phyloP scores from a whole-genome alignment of 331 rosid species.

The Quercus phellos region DNA sequence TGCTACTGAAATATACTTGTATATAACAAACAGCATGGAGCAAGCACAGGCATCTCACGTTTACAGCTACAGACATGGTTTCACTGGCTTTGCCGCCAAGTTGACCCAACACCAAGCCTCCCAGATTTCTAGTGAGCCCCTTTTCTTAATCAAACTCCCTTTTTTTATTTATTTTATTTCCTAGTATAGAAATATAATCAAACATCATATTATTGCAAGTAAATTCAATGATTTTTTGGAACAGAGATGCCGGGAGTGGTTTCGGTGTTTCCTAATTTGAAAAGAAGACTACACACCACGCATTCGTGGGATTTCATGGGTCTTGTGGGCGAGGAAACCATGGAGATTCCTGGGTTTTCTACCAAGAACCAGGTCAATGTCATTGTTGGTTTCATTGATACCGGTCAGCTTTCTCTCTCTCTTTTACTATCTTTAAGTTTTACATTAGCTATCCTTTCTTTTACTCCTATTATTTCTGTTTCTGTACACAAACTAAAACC shows the following conservation, averaged over 20 bases:
- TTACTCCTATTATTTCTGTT: neutral
- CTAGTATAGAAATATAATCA: neutral
- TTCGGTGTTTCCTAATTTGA: conserved; percentile 73
- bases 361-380: conserved; percentile 64
- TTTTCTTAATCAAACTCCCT: neutral
- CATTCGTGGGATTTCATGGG: conserved; percentile 91
- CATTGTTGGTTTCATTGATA: conserved; percentile 69
- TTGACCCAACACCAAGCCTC: conserved; percentile 55
- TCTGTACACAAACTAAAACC: conserved; percentile 4
- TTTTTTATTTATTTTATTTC: neutral
- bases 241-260: conserved; percentile 70
- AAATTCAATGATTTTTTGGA: neutral
- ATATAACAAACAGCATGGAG: conserved; percentile 42
- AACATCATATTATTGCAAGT: neutral
- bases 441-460: neutral
- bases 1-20: neutral
- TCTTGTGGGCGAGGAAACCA: conserved; percentile 45
- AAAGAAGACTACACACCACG: conserved; percentile 70
- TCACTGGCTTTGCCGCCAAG: conserved; percentile 79
- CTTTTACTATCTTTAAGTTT: too few relatives aligned
- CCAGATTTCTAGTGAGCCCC: conserved; percentile 52
- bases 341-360: conserved; percentile 50
- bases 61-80: conserved; percentile 68
- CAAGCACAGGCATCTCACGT: conserved; percentile 57
- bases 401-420: conserved; percentile 39